Percentiles rank a stretch among this genome's conserved stretches.
Conservation (phyloP, 768 basidiomycete species). For the Lentinula aciculospora region DNA sequence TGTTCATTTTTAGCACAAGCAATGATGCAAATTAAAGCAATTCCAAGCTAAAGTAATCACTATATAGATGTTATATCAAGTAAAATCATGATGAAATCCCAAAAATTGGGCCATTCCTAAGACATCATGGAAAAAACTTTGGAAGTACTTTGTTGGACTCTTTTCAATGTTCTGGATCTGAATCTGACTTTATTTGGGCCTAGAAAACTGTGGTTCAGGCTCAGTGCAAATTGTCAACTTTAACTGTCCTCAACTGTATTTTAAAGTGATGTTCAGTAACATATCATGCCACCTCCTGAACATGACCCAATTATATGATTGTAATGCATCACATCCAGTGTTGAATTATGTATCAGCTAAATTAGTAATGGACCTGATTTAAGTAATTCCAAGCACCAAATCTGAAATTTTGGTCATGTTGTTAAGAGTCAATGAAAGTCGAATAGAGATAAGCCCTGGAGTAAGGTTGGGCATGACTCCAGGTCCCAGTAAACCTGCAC, state of each 20-base stretch:
- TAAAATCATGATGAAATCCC: slow-evolving; percentile 16
- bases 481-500: too few species aligned
- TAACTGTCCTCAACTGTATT: slow-evolving; percentile 17
- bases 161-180: slow-evolving; percentile 12
- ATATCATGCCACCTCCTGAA: too few species aligned
- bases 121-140: slow-evolving; percentile 9
- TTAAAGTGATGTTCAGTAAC: too few species aligned
- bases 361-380: too few species aligned
- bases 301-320: too few species aligned
- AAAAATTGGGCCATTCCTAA: slow-evolving; percentile 13
- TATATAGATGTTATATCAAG: slow-evolving; percentile 20
- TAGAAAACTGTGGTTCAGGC: neutral
- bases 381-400: too few species aligned
- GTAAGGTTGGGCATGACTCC: too few species aligned
- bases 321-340: too few species aligned
- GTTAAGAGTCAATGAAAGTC: too few species aligned
- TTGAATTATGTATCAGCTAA: too few species aligned
- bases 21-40: slow-evolving; percentile 16
- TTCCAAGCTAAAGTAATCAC: neutral
- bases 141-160: slow-evolving; percentile 11
- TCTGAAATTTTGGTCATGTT: too few species aligned
- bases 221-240: slow-evolving; percentile 10
- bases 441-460: too few species aligned
- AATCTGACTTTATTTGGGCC: slow-evolving; percentile 12
- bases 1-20: slow-evolving; percentile 10